These are phyloP conservation scores for Nakaseomyces delphensis DNA, from an alignment of 1,139 yeast species.

Conservation along the genomic window DNA sequence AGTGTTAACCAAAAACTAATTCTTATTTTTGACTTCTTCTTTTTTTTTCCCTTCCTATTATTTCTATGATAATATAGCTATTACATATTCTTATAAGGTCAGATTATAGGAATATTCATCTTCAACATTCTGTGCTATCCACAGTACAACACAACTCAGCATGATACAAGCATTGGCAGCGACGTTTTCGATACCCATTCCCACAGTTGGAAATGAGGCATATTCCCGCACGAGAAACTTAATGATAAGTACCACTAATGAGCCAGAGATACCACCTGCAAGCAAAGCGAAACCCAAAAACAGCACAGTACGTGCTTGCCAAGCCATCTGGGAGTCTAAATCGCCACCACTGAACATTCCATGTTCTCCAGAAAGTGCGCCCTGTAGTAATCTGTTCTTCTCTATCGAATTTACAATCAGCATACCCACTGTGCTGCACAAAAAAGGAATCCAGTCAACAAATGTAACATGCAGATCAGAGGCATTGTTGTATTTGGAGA, in stretches of 20 bases:
- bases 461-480: slow-evolving; percentile 80
- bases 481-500: slow-evolving; percentile 76
- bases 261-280: slow-evolving; percentile 93
- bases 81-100: slow-evolving; percentile 43
- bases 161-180: slow-evolving; percentile 70
- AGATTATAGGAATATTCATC: slow-evolving; percentile 91
- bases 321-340: slow-evolving; percentile 48
- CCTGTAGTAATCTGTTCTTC: slow-evolving; percentile 63
- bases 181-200: slow-evolving; percentile 91
- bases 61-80: neutral
- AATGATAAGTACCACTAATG: slow-evolving; percentile 76
- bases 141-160: slow-evolving; percentile 77
- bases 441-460: slow-evolving; percentile 90
- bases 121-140: slow-evolving; percentile 92
- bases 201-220: slow-evolving; percentile 71
- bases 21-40: neutral
- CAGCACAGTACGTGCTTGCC: slow-evolving; percentile 88
- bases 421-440: slow-evolving; percentile 86
- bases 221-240: slow-evolving; percentile 75
- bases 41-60: neutral
- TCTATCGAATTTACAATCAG: slow-evolving; percentile 86
- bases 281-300: slow-evolving; percentile 86
- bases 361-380: slow-evolving; percentile 47
- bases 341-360: slow-evolving; percentile 30
- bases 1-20: no score